Evolutionary conservation across 2,329 filamentous ascomycete genomes (phyloP), one percentile per base, ranked within the genome.

Genomic region (Xylariaceae sp.): DNA sequence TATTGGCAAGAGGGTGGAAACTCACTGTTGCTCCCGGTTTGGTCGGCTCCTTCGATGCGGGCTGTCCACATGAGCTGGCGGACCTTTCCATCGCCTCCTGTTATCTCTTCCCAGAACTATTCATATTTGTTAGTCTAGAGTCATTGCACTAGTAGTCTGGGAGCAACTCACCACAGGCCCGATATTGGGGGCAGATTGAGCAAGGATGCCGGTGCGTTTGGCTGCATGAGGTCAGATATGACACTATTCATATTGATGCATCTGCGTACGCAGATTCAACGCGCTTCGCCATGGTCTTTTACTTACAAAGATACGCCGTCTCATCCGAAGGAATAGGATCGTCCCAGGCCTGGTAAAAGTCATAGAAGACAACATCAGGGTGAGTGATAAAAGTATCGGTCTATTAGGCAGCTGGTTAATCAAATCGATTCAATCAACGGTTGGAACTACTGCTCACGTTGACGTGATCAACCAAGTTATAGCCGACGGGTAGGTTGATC

Each of bases 1-100:
- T n/a, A n/a, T 5, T 10, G 14, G 40, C 6, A 36, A 28, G n/a
- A 11, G 3, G n/a, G 31, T 19, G 16, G 40, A 13, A 43, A 50
- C 64, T 57, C 54, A 67, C 65, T 66, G 45, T 64, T 67, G 42
- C 58, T 66, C 31, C 63, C 65, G n/a, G 69, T 68, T 40, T 60
- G 54, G 45, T 66, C 63, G 46, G 71, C 75, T 40, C 76, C 79
- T 58, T 87, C 83, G 36, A 86, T 82, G 58, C 84, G 78, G 38
- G 83, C 79, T 7, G 84, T 87, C 74, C 81, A 88, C 64, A 88
- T 84, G 31, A 87, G 70, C 58, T 86, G 80, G 42, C 84, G 78
- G 6, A 78, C 76, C 53, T 82, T 78, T 28, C 82, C 82, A 59
- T 88, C 84, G 5, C 59, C 66, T 9, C 76, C 76, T 34, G 65